phyloP scores from a whole-genome alignment of 352 stramenopile species.

The Phytopythium ostracodes region DNA sequence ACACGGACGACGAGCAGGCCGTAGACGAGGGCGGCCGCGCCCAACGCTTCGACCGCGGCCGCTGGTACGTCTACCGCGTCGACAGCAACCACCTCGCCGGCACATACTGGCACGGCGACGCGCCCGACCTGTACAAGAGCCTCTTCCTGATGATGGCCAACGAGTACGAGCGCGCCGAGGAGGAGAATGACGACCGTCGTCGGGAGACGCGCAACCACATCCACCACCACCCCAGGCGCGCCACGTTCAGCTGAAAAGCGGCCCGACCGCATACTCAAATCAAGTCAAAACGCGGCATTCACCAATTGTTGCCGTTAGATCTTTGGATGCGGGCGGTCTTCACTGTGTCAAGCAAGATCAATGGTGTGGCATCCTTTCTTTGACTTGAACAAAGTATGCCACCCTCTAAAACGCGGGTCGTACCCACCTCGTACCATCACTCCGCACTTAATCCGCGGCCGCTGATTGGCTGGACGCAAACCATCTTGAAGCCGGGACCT shows the following conservation, averaged over 20 bases:
- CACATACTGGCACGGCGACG: conserved; percentile 65
- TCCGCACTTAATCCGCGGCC: neutral
- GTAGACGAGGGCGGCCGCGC: neutral
- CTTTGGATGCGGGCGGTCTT: no score
- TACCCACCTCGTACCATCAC: conserved; percentile 3
- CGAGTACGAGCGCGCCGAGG: conserved; percentile 41
- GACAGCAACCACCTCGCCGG: conserved; percentile 71
- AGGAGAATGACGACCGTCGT: no score
- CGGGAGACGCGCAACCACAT: conserved; percentile 1
- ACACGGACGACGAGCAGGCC: conserved; percentile 27
- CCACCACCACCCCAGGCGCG: conserved; percentile 2
- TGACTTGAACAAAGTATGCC: neutral
- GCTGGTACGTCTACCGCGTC: conserved; percentile 80
- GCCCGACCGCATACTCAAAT: neutral
- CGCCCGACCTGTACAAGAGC: conserved; percentile 56
- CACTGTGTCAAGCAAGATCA: neutral
- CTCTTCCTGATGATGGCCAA: conserved; percentile 64
- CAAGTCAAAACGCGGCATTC: neutral
- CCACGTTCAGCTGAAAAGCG: conserved; percentile 5
- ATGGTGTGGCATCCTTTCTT: neutral
- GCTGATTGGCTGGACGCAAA: conserved; percentile 1
- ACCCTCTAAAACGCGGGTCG: neutral
- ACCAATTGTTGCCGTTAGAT: neutral
- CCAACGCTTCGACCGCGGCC: conserved; percentile 47
- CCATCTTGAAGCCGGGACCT: conserved; percentile 38